phyloP scores from a whole-genome alignment of 2,329 filamentous ascomycete genomes.

The Fusarium cicatricum region DNA sequence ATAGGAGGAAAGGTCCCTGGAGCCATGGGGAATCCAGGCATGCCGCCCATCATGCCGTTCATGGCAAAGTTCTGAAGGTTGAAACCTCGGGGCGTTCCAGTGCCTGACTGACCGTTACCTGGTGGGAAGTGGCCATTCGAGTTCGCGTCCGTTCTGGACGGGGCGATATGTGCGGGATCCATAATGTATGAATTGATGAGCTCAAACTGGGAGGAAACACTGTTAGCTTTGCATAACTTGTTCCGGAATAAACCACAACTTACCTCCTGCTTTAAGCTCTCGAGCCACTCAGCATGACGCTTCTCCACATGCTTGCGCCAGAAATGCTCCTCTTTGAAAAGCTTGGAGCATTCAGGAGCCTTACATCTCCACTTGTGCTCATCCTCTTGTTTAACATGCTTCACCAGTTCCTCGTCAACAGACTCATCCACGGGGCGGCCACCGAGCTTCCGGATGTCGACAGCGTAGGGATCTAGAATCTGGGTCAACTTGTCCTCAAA shows the following conservation, averaged over 20 bases:
- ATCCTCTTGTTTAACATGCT: constrained; percentile 96
- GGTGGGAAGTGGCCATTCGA: constrained; percentile 95
- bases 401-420: constrained; percentile 82
- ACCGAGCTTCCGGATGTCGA: constrained; percentile 89
- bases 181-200: constrained; percentile 95
- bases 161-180: constrained; percentile 93
- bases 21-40: constrained; percentile 65
- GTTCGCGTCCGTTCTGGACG: constrained; percentile 91
- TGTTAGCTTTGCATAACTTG: constrained; percentile 16
- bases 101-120: constrained; percentile 75
- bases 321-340: constrained; percentile 97
- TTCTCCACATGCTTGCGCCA: constrained; percentile 99
- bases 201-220: constrained; percentile 66
- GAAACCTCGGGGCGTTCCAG: constrained; percentile 91
- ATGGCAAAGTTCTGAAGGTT: constrained; percentile 78
- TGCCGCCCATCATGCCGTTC: constrained; percentile 64
- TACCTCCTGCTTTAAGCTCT: constrained; percentile 83
- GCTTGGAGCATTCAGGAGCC: constrained; percentile 92
- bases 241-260: constrained; percentile 46
- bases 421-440: constrained; percentile 88
- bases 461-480: constrained; percentile 87
- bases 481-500: constrained; percentile 97
- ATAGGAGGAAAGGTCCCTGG: constrained; percentile 60
- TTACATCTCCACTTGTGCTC: constrained; percentile 97
- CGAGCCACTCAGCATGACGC: constrained; percentile 88